Percentiles rank a stretch among this genome's conserved stretches.
phyloP scores from a whole-genome alignment of 2,329 filamentous ascomycete genomes.

The Alternaria longipes region DNA sequence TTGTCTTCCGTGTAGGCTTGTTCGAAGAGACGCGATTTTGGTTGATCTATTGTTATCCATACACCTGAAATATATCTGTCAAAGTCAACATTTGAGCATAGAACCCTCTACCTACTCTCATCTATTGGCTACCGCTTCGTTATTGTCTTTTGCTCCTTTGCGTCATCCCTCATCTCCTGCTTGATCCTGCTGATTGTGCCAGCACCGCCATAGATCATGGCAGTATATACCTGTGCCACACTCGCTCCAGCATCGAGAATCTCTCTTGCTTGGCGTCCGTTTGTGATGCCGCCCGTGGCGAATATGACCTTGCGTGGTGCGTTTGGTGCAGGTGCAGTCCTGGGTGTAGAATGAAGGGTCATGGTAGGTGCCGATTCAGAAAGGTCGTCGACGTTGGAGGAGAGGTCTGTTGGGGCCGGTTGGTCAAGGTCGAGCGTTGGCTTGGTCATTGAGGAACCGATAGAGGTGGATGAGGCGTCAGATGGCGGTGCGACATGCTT shows the following conservation, averaged over 20 bases:
- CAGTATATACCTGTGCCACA: slow-evolving; percentile 92
- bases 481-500: slow-evolving; percentile 27
- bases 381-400: slow-evolving; percentile 44
- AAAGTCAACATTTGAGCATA: background rate
- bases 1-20: no score
- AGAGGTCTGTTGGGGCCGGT: slow-evolving; percentile 26
- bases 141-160: slow-evolving; percentile 32
- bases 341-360: slow-evolving; percentile 28
- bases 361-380: slow-evolving; percentile 39
- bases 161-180: slow-evolving; percentile 58
- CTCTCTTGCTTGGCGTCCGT: slow-evolving; percentile 81
- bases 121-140: slow-evolving; percentile 22
- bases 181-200: slow-evolving; percentile 67
- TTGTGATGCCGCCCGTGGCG: slow-evolving; percentile 91
- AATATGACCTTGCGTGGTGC: slow-evolving; percentile 79
- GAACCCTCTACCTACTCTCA: background rate
- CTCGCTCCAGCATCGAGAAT: slow-evolving; percentile 89
- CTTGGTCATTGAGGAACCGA: slow-evolving; percentile 20
- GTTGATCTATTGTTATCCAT: background rate
- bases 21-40: background rate
- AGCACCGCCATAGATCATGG: slow-evolving; percentile 69
- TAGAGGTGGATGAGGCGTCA: slow-evolving; percentile 10
- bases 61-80: background rate
- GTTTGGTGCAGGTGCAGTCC: slow-evolving; percentile 35
- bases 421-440: slow-evolving; percentile 32